Percentiles rank a stretch among this genome's conserved stretches.
phyloP scores from a whole-genome alignment of 768 basidiomycete genomes.

The Paxillus rubicundulus region DNA sequence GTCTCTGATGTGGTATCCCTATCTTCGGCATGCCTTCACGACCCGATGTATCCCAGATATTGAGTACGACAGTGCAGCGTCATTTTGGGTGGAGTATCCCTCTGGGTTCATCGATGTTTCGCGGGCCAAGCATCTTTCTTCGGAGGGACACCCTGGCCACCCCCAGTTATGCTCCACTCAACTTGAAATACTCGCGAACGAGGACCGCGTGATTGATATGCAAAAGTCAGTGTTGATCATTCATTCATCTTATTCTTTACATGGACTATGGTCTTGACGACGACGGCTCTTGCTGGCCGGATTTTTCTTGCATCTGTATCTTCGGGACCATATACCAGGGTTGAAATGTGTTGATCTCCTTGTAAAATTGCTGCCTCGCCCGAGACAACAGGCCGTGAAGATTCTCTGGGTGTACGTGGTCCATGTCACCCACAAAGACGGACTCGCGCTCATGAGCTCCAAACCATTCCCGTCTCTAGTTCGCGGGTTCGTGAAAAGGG shows the following conservation, averaged over 20 bases:
- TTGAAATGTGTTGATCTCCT: constrained; percentile 57
- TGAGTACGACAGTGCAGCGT: constrained; percentile 53
- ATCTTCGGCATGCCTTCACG: constrained; percentile 46
- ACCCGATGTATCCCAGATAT: constrained; percentile 41
- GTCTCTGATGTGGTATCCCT: too few relatives aligned
- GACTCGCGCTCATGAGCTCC: constrained; percentile 40
- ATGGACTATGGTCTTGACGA: constrained; percentile 4
- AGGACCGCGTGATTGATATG: constrained; percentile 60
- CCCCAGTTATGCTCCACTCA: constrained; percentile 37
- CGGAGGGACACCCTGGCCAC: constrained; percentile 27
- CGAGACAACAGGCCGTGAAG: constrained; percentile 50
- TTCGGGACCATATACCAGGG: constrained; percentile 53
- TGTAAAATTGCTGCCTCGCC: constrained; percentile 43
- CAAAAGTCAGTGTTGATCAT: constrained; percentile 53
- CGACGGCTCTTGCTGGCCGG: constrained; percentile 27
- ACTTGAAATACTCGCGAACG: constrained; percentile 53
- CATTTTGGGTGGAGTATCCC: constrained; percentile 71
- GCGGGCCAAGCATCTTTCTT: constrained; percentile 40
- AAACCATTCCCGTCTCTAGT: constrained; percentile 58
- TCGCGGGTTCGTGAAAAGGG: constrained; percentile 52
- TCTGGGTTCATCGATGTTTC: constrained; percentile 61
- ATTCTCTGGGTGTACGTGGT: constrained; percentile 62
- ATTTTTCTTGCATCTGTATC: constrained; percentile 63
- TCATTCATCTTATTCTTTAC: background rate
- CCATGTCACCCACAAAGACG: background rate